Base-by-base conservation (phyloP, 257 asterid species). In the Fraxinus cuspidata region DNA sequence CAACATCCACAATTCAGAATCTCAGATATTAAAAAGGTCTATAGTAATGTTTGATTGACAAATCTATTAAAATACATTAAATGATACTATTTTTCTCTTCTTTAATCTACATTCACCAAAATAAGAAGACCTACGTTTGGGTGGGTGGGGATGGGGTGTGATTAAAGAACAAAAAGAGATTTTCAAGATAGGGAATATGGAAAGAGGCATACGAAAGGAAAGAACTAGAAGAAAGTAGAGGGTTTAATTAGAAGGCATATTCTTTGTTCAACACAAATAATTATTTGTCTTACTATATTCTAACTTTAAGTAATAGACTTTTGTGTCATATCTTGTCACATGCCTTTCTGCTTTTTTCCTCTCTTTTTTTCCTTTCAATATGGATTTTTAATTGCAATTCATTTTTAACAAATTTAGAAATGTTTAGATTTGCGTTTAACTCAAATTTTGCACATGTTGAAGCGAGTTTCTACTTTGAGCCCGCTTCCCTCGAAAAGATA, bases 181-280 rank as follows among this genome's bases (percentile, higher is more conserved):
- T 63, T 63, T 27, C 35, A 63, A 63, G 35, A 63, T 58, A 25
- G 29, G 69, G 69, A 63, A 63, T 74, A 32, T 70, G 77, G 65
- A 63, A 78, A 44, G 74, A 81, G 11, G 32, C 74, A 15, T 69
- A 63, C 27, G 29, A 67, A 67, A 56, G 35, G 38, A 10, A 47
- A 73, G 77, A 74, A 73, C 31, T 73, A 44, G 35, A 60, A 70
- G 34, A 70, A 49, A 63, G 63, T 56, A 6, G 37, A 71, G 71
- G 82, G 69, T 35, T 42, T 44, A 27, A 69, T 69, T 73, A 64
- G 31, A 35, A 42, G 64, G 79, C 85, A 78, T 70, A 78, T 82
- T 74, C 77, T 74, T 78, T 72, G 72, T 66, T 74, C 53, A 70
- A 78, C 65, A 79, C 65, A 64, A 66, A 68, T 74, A 27, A 65